Conservation (phyloP, 73 alveolate genomes). For the Paramecium pentaurelia region DNA sequence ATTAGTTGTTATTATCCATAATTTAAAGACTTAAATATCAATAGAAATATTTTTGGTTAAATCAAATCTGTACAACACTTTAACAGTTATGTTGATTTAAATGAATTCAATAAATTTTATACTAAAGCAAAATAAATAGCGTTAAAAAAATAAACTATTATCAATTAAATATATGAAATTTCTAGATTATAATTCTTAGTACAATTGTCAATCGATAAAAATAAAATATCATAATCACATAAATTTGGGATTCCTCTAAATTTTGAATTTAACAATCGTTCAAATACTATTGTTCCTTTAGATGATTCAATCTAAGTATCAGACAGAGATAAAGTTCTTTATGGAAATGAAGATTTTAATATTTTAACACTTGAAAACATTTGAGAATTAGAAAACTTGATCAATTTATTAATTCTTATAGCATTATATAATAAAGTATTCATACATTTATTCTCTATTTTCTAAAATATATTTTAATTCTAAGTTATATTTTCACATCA, state of each 20-base stretch:
- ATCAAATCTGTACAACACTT: not conserved
- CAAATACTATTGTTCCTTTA: not conserved
- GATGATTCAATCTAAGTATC: not conserved
- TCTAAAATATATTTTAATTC: not conserved
- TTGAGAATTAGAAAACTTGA: not conserved
- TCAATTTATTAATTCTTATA: no score
- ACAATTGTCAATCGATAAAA: not conserved
- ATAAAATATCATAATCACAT: not conserved
- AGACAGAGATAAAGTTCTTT: not conserved
- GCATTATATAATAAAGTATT: not conserved
- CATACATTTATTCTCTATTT: no score
- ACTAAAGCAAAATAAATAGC: not conserved
- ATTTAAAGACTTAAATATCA: not conserved
- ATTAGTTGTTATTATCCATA: not conserved
- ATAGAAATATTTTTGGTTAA: not conserved
- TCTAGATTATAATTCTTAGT: slow-evolving; percentile 5
- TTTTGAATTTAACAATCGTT: not conserved
- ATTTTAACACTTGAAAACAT: not conserved
- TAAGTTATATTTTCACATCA: no score
- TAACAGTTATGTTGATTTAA: not conserved
- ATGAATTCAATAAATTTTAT: not conserved
- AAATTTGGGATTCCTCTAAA: not conserved
- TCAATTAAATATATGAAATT: not conserved
- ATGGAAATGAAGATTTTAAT: not conserved
- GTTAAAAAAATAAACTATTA: not conserved